phyloP scores from a whole-genome alignment of 2,329 filamentous ascomycete genomes.

The Pyricularia pennisetigena region DNA sequence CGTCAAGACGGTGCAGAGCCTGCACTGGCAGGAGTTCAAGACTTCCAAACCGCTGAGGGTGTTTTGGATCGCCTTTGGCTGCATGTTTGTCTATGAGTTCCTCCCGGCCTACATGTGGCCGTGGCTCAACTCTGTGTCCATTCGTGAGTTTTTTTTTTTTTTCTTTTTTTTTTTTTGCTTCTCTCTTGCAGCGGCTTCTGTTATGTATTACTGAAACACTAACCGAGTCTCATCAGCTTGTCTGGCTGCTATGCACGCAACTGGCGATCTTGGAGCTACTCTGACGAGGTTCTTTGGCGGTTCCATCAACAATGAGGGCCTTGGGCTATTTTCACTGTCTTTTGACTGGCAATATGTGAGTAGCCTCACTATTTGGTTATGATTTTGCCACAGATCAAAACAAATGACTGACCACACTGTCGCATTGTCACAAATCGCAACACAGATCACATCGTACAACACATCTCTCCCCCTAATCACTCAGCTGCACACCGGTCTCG shows the following conservation, averaged over 20 bases:
- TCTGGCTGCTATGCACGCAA: not conserved
- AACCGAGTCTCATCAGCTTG: not conserved
- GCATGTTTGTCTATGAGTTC: not conserved
- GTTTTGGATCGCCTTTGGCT: constrained; percentile 34
- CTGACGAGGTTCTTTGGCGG: not conserved
- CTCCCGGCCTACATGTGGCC: not conserved
- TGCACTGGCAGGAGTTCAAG: constrained; percentile 36
- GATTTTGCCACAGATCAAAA: no score
- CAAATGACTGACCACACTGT: not conserved
- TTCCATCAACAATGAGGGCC: not conserved
- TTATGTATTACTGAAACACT: not conserved
- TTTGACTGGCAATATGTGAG: not conserved
- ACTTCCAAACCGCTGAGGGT: constrained; percentile 29
- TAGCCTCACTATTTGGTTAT: not conserved
- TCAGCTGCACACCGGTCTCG: not conserved
- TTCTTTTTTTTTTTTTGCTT: no score
- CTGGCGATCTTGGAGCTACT: not conserved
- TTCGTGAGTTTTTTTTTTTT: not conserved
- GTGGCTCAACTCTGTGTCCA: not conserved
- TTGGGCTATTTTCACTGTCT: not conserved
- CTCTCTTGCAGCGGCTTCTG: not conserved
- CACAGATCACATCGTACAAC: not conserved
- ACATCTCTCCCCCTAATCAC: not conserved
- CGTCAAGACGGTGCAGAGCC: constrained; percentile 15
- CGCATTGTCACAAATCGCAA: not conserved